Conservation (phyloP, 306 rosid genomes). For the Begonia masoniana region DNA sequence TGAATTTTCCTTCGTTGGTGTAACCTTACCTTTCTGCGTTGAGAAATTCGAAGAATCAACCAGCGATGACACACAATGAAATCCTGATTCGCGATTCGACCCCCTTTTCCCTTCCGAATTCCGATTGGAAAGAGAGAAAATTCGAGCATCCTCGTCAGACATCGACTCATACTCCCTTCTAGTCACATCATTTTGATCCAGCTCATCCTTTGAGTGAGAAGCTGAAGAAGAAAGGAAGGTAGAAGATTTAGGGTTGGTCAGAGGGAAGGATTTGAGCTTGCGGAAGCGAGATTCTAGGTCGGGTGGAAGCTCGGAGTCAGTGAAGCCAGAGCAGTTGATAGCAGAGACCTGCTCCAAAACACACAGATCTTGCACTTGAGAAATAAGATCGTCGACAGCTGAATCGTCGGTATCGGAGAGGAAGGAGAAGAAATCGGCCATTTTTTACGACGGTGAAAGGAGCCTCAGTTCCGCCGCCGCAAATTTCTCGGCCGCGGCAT, state of each 20-base stretch:
- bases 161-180: background rate
- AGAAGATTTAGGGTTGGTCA: conserved; percentile 10
- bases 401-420: too few relatives aligned
- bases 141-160: conserved; percentile 8
- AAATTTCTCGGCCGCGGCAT: too few relatives aligned
- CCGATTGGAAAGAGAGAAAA: conserved; percentile 19
- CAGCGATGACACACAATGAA: conserved; percentile 9
- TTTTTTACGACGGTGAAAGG: conserved; percentile 1
- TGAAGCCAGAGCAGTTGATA: conserved; percentile 59
- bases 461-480: too few relatives aligned
- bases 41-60: conserved; percentile 10
- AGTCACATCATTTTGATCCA: background rate
- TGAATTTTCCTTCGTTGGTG: conserved; percentile 6
- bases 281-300: conserved; percentile 79
- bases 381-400: conserved; percentile 51
- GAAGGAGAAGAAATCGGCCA: conserved; percentile 46
- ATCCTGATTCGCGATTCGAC: conserved; percentile 1
- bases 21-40: background rate
- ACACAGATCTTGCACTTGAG: conserved; percentile 50
- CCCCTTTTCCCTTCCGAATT: conserved; percentile 14
- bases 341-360: conserved; percentile 65
- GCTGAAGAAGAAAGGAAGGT: background rate
- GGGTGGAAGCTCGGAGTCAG: conserved; percentile 44
- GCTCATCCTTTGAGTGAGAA: conserved; percentile 4
- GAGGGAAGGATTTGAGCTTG: conserved; percentile 69